phyloP scores from a whole-genome alignment of 2,329 filamentous ascomycete species.

The Hypoxylon rubiginosum region DNA sequence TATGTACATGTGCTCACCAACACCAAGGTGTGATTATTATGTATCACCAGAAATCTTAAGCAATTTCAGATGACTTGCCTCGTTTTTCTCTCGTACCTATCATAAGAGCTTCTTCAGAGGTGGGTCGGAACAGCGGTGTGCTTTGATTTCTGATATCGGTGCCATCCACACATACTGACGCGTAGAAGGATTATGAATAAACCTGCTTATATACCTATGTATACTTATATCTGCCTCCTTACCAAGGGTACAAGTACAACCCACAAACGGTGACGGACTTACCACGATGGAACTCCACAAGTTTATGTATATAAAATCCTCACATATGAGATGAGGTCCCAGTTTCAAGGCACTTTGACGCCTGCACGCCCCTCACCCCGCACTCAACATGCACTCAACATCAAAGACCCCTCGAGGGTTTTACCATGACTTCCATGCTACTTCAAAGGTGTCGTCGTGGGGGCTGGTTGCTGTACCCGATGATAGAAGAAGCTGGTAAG shows the following conservation, averaged over 20 bases:
- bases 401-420: conserved; percentile 18
- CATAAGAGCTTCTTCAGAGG: not conserved
- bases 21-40: conserved; percentile 12
- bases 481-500: conserved; percentile 27
- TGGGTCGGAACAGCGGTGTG: conserved; percentile 27
- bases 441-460: conserved; percentile 15
- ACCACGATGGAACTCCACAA: conserved; percentile 30
- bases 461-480: conserved; percentile 18
- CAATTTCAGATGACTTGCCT: conserved; percentile 1
- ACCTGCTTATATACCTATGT: not conserved
- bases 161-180: conserved; percentile 1
- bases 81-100: conserved; percentile 8
- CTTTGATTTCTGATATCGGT: conserved; percentile 9
- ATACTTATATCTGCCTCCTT: not conserved
- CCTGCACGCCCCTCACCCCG: conserved; percentile 36
- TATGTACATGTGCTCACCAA: not conserved
- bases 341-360: conserved; percentile 7
- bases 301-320: not conserved
- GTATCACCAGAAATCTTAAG: conserved; percentile 9
- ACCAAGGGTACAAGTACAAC: not conserved
- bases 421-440: not conserved
- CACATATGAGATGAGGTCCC: conserved; percentile 15
- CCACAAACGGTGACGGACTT: conserved; percentile 16
- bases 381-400: conserved; percentile 35
- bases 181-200: conserved; percentile 6